Base-by-base conservation (phyloP, 2,329 filamentous ascomycete genomes). In the Rachicladosporium sp. region DNA sequence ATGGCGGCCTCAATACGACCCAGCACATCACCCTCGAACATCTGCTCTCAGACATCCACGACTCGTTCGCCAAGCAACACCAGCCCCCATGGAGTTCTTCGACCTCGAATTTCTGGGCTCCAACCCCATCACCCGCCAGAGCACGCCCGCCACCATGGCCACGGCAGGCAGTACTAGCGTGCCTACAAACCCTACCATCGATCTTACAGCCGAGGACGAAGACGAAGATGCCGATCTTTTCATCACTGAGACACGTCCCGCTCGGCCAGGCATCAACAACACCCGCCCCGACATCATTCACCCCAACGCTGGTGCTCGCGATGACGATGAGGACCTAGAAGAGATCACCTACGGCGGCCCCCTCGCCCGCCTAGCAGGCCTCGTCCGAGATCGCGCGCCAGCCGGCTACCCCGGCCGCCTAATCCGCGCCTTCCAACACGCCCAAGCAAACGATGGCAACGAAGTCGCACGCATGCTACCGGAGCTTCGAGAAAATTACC, bases 201-300 rank as follows among this genome's bases (percentile, higher is more conserved):
- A 62, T 13, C 51, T 64, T 33, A 59, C 57, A 12, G 52, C 46
- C 9, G 50, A 54, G 11, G 46, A 51, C 32, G 48, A 50, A 33
- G 56, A 60, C 37, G 55, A 54, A 27, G 23, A 27, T 27, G 23
- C 23, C 35, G 39, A 41, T 30, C 50, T 56, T 23, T 51, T 56
- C 5, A 45, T 49, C 31, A 39, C 50, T 29, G 46, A 45, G 37
- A 51, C 49, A 6, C 41, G 48, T 30, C 37, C 44, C 7, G 23
- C 23, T 4, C 41, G 47, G 15, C 37, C 40, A 27, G 46, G 50
- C 12, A 38, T 51, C 15, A 58, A 55, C 21, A 42, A 41, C 33
- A 44, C 42, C 9, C 43, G 44, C 29, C 55, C 53, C 11, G 30
- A 29, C 10, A 19, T 36, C 9, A 21, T 33, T 5, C 13, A 27